Evolutionary conservation across 2,329 filamentous ascomycete genomes (phyloP).

Genomic region (Talaromyces sp.): DNA sequence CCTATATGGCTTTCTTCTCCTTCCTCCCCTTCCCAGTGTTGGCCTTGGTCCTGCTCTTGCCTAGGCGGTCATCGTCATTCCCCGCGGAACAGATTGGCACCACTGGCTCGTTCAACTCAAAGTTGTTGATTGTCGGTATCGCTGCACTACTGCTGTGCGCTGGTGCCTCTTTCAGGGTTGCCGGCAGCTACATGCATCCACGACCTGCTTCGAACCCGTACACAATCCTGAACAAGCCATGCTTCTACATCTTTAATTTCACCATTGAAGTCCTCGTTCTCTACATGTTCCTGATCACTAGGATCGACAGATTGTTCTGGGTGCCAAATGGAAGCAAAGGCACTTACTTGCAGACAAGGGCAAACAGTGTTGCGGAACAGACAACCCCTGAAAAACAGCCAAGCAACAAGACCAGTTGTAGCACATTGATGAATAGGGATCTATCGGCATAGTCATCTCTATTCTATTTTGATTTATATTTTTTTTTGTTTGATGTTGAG

Average conservation of each 20-base stretch:
- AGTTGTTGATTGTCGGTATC: conserved; percentile 59
- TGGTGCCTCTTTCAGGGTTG: conserved; percentile 65
- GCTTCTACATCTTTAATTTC: conserved; percentile 79
- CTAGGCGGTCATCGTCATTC: conserved; percentile 28
- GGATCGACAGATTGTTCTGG: conserved; percentile 72
- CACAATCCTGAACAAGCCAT: conserved; percentile 65
- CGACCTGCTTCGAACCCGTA: conserved; percentile 52
- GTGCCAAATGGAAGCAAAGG: conserved; percentile 60
- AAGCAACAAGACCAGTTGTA: neutral
- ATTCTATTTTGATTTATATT: neutral
- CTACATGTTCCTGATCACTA: conserved; percentile 57
- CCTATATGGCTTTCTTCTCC: conserved; percentile 59
- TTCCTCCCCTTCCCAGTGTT: conserved; percentile 62
- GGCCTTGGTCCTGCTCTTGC: conserved; percentile 41
- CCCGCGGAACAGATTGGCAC: conserved; percentile 56
- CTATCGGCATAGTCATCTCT: neutral
- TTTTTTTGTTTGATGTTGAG: neutral
- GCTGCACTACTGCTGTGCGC: conserved; percentile 58
- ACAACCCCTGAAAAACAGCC: neutral
- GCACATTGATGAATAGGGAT: neutral
- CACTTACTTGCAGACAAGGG: conserved; percentile 3
- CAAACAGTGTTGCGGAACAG: neutral
- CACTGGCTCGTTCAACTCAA: conserved; percentile 58
- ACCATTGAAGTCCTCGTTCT: conserved; percentile 67
- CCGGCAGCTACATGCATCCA: conserved; percentile 49